These are phyloP conservation scores for Botryosphaeria dothidea DNA, from an alignment of 2,329 filamentous ascomycete species.

Conservation along the genomic window DNA sequence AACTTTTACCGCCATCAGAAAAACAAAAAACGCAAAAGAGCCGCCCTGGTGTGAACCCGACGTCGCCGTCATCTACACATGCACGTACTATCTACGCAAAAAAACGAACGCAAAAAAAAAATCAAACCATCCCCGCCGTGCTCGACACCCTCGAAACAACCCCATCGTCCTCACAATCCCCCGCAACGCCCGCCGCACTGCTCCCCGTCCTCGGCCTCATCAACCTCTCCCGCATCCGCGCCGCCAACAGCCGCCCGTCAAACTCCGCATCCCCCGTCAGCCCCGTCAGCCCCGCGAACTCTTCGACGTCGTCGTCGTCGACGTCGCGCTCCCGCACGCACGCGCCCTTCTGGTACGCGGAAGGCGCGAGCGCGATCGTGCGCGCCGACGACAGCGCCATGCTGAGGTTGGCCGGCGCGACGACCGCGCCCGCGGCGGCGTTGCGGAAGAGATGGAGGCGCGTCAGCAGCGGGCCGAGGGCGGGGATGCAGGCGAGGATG, in stretches of 20 bases:
- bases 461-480: not conserved
- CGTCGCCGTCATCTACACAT: no score
- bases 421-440: not conserved
- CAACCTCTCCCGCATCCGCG: not conserved
- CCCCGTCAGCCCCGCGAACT: not conserved
- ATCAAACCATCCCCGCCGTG: not conserved
- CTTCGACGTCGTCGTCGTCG: not conserved
- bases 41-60: no score
- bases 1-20: no score
- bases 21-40: no score
- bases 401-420: not conserved
- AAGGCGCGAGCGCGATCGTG: not conserved
- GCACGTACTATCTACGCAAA: no score
- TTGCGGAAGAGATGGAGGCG: not conserved
- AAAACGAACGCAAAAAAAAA: not conserved
- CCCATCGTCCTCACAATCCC: not conserved
- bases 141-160: not conserved
- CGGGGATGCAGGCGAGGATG: constrained; percentile 15
- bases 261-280: not conserved
- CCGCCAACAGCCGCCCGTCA: not conserved
- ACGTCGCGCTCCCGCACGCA: not conserved
- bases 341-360: not conserved
- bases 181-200: not conserved
- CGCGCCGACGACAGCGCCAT: not conserved
- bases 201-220: not conserved